Conservation (phyloP, 2,329 filamentous ascomycete genomes). For the Epichloe festucae region DNA sequence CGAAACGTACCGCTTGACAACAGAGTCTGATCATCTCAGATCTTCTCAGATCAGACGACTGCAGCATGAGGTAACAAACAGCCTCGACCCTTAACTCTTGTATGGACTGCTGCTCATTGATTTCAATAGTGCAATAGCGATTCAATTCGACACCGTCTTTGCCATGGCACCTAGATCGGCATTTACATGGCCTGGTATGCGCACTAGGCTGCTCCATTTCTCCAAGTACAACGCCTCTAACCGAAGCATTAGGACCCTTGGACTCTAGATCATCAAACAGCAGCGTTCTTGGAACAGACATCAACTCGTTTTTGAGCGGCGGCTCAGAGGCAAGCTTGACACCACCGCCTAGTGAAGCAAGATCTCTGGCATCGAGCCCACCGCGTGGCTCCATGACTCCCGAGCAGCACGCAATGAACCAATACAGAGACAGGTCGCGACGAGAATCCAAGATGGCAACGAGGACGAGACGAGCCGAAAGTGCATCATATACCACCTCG, state of each 20-base stretch:
- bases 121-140: constrained; percentile 30
- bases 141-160: constrained; percentile 38
- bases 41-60: background rate
- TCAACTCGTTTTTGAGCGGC: constrained; percentile 29
- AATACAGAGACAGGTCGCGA: constrained; percentile 45
- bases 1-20: background rate
- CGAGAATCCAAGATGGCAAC: constrained; percentile 42
- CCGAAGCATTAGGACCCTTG: constrained; percentile 16
- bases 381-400: constrained; percentile 40
- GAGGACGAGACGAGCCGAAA: constrained; percentile 38
- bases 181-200: constrained; percentile 37
- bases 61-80: constrained; percentile 25
- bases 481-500: constrained; percentile 30
- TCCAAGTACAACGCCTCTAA: background rate
- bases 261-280: constrained; percentile 20
- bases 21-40: background rate
- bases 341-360: constrained; percentile 32
- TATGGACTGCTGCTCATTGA: background rate
- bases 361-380: constrained; percentile 45
- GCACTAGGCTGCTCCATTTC: constrained; percentile 3
- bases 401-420: constrained; percentile 49
- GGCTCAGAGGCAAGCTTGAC: constrained; percentile 36
- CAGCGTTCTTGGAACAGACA: constrained; percentile 30
- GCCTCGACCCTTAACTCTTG: background rate
- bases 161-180: constrained; percentile 37